Evolutionary conservation across 805 yeast genomes (phyloP).

Genomic region (Metschnikowia drakensbergensis): DNA sequence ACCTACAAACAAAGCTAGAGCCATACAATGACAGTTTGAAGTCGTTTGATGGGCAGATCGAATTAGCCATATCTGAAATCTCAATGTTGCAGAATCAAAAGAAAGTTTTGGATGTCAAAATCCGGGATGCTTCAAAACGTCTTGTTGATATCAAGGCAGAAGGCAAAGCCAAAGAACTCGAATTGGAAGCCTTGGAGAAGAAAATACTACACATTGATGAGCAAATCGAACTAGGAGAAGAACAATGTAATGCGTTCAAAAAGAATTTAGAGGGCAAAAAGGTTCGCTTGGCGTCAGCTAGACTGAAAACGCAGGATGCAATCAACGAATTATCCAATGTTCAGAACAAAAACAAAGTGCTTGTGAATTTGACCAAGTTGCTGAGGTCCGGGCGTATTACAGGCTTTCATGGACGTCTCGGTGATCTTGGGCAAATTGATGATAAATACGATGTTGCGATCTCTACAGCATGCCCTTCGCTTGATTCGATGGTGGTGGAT

Average conservation of each 20-base stretch:
- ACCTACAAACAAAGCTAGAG: constrained; percentile 60
- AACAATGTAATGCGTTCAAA: constrained; percentile 50
- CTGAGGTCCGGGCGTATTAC: constrained; percentile 75
- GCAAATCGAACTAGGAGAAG: constrained; percentile 57
- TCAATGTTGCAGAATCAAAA: constrained; percentile 51
- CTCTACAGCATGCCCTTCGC: constrained; percentile 88
- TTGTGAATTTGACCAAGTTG: constrained; percentile 62
- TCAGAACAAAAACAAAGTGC: constrained; percentile 70
- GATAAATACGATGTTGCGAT: constrained; percentile 87
- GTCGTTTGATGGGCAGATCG: constrained; percentile 58
- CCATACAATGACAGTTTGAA: constrained; percentile 78
- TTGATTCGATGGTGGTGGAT: constrained; percentile 93
- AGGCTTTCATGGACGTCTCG: constrained; percentile 88
- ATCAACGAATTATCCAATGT: constrained; percentile 50
- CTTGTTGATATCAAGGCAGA: constrained; percentile 44
- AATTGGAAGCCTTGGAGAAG: constrained; percentile 41
- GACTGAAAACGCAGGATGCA: constrained; percentile 69
- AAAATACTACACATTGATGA: constrained; percentile 47
- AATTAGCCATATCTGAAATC: constrained; percentile 63
- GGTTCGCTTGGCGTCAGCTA: constrained; percentile 44
- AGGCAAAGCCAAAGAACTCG: constrained; percentile 48
- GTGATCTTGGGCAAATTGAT: constrained; percentile 89
- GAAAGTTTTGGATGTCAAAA: constrained; percentile 40
- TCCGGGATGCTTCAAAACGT: constrained; percentile 41
- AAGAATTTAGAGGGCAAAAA: constrained; percentile 52